A percentile compares a stretch with the other conserved stretches of the same genome.
Evolutionary conservation across 176 grass and related monocot species (phyloP).

Genomic region (Chloris gayana): DNA sequence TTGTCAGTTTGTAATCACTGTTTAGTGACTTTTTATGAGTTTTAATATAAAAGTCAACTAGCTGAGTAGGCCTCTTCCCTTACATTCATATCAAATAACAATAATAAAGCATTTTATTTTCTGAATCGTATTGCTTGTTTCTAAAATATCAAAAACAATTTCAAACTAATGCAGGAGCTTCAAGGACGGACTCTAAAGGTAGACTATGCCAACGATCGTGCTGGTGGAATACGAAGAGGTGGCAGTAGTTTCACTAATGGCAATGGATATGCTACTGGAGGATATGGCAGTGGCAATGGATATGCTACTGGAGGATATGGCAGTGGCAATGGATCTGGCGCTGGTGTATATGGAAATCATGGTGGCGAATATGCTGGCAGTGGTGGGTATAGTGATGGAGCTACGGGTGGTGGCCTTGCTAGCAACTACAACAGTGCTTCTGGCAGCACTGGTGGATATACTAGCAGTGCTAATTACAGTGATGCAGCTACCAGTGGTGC

Average conservation of each 20-base stretch:
- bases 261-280: conserved; percentile 30
- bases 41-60: background rate
- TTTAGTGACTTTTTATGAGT: background rate
- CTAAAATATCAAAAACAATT: conserved; percentile 22
- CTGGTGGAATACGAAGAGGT: conserved; percentile 30
- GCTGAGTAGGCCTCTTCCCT: background rate
- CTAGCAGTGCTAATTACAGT: conserved; percentile 19
- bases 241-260: conserved; percentile 31
- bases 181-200: conserved; percentile 79
- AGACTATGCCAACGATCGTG: conserved; percentile 61
- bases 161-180: conserved; percentile 64
- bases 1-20: background rate
- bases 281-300: background rate
- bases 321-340: background rate
- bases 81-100: background rate
- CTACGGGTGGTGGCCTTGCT: conserved; percentile 14
- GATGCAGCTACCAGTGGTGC: conserved; percentile 21
- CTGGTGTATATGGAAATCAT: background rate
- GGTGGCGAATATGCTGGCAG: conserved; percentile 6
- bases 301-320: background rate
- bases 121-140: conserved; percentile 9
- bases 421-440: conserved; percentile 14
- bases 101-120: conserved; percentile 1
- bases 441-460: background rate
- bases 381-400: conserved; percentile 14